These are phyloP conservation scores for Rhodotorula kratochvilovae DNA, from an alignment of 768 basidiomycete genomes.

Conservation along the genomic window DNA sequence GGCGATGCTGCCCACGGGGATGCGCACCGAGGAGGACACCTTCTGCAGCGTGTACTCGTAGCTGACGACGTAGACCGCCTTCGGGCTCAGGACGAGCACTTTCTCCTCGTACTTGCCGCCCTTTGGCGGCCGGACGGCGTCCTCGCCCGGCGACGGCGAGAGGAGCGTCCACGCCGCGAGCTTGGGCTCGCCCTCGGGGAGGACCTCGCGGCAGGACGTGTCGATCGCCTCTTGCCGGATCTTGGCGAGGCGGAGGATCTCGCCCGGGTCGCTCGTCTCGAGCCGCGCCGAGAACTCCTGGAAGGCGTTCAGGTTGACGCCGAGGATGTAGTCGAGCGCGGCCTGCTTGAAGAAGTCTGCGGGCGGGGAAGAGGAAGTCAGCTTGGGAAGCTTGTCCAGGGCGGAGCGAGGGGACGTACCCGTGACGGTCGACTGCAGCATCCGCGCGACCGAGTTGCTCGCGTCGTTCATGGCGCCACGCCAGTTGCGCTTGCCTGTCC, in stretches of 20 bases:
- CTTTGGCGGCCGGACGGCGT: slow-evolving; percentile 49
- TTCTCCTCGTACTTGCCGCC: slow-evolving; percentile 73
- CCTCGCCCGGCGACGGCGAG: slow-evolving; percentile 64
- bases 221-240: slow-evolving; percentile 90
- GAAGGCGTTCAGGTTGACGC: slow-evolving; percentile 79
- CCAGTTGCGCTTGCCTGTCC: slow-evolving; percentile 93
- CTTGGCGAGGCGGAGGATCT: slow-evolving; percentile 78
- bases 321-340: slow-evolving; percentile 57
- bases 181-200: slow-evolving; percentile 70
- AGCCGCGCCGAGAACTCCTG: slow-evolving; percentile 86
- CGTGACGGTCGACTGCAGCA: slow-evolving; percentile 53
- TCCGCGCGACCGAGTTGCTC: slow-evolving; percentile 83
- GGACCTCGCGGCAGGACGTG: slow-evolving; percentile 70
- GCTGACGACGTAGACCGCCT: slow-evolving; percentile 36
- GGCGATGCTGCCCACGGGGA: slow-evolving; percentile 76
- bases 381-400: not conserved
- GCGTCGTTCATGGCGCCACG: slow-evolving; percentile 74
- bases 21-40: slow-evolving; percentile 79
- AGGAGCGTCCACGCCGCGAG: slow-evolving; percentile 89
- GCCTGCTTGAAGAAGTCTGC: slow-evolving; percentile 96
- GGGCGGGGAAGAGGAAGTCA: slow-evolving; percentile 38
- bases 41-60: slow-evolving; percentile 44
- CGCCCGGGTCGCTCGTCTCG: slow-evolving; percentile 84
- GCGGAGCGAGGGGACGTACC: slow-evolving; percentile 58
- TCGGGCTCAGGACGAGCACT: slow-evolving; percentile 61